Conservation (phyloP, 208 protist species). For the Histomonas meleagridis region DNA sequence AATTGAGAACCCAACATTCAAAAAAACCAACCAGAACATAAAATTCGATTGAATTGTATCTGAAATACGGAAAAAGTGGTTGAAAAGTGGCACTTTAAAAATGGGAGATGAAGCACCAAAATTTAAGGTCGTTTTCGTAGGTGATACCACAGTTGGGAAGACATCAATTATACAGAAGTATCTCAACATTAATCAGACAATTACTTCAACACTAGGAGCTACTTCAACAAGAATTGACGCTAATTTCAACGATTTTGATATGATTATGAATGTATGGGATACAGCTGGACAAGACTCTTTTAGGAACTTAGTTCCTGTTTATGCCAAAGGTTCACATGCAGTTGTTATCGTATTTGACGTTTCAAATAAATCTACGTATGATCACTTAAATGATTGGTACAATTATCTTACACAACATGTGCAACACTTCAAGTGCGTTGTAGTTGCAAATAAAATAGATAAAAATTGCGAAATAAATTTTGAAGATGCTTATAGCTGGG, state of each 20-base stretch:
- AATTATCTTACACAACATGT: not conserved
- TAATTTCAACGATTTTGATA: not conserved
- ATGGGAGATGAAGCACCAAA: not conserved
- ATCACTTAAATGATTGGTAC: not conserved
- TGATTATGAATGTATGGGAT: not conserved
- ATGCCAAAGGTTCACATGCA: not conserved
- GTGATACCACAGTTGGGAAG: slow-evolving; percentile 5
- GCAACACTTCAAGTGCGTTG: not conserved
- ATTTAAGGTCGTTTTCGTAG: slow-evolving; percentile 33
- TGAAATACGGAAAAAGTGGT: too few species aligned
- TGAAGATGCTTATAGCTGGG: not conserved
- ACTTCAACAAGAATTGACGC: not conserved
- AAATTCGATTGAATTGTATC: too few species aligned
- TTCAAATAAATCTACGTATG: not conserved
- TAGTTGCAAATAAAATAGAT: not conserved
- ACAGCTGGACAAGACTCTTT: not conserved
- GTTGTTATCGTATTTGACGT: not conserved
- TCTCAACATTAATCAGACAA: not conserved
- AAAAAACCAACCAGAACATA: too few species aligned
- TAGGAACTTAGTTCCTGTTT: not conserved
- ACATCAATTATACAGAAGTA: slow-evolving; percentile 32
- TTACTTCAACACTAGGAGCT: not conserved
- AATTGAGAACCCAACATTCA: too few species aligned
- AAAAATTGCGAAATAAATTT: not conserved
- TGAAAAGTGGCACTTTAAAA: too few species aligned